Percentiles rank a stretch among this genome's conserved stretches.
These are phyloP conservation scores for Amaranthus tricolor DNA, from an alignment of 179 eudicot genomes.

Conservation along the genomic window DNA sequence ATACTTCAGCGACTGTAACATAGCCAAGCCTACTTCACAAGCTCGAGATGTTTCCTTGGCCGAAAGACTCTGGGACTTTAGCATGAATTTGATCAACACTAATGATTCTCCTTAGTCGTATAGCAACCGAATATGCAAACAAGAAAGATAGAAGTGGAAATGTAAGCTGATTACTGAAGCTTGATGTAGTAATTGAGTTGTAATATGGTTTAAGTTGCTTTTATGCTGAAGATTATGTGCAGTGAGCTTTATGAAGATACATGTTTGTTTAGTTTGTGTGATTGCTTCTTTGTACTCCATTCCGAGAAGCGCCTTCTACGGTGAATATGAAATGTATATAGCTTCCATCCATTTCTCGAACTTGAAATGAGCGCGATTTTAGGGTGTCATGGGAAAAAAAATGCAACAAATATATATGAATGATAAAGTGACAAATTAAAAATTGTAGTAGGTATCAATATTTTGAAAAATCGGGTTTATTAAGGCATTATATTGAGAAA, in stretches of 20 bases:
- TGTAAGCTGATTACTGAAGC: not conserved
- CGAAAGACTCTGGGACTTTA: conserved; percentile 38
- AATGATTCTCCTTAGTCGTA: not conserved
- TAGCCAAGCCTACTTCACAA: conserved; percentile 26
- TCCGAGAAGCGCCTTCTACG: too few species aligned
- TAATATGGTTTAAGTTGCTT: not conserved
- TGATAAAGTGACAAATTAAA: too few species aligned
- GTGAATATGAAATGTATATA: too few species aligned
- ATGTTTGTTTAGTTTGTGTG: not conserved
- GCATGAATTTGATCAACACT: conserved; percentile 30
- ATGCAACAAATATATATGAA: too few species aligned
- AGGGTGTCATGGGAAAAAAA: too few species aligned
- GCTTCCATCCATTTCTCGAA: too few species aligned
- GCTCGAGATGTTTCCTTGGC: conserved; percentile 36
- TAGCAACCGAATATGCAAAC: not conserved
- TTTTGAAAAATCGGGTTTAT: too few species aligned
- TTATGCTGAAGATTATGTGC: not conserved
- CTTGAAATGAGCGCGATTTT: too few species aligned
- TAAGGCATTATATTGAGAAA: too few species aligned
- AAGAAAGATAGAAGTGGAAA: not conserved
- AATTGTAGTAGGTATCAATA: too few species aligned
- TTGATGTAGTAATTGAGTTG: not conserved
- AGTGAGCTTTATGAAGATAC: not conserved
- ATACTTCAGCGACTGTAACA: conserved; percentile 35
- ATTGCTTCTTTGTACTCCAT: not conserved